Evolutionary conservation across 306 rosid genomes (phyloP), one percentile per base, ranked within the genome.

Genomic region (Fagus crenata): DNA sequence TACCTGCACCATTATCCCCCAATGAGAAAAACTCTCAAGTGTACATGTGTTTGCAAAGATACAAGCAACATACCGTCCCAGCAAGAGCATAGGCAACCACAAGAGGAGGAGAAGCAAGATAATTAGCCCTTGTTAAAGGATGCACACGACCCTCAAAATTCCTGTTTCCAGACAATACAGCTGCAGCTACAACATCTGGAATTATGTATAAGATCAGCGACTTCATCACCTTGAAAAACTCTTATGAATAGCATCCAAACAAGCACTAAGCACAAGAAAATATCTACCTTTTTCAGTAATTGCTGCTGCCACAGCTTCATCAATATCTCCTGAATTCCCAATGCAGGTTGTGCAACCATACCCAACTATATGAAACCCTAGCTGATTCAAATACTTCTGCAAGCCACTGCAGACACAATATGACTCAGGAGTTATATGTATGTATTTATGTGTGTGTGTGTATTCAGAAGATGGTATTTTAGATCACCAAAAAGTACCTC

Each of bases 261-360:
- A 79, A 49, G 54, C 53, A 75, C 73, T 28, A 49, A 72, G 12
- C 32, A 80, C 54, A 77, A 61, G 36, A 69, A 37, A 69, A 69
- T 7, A 54, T 40, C 37, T 82, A 92, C 98, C 98, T 73, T 92
- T 89, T 83, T 92, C 97, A 0, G 97, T 79, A 77, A 95, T 95
- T 28, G 97, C 87, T 71, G 96, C 72, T 59, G 95, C 97, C 74
- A 95, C 97, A 5, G 96, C 82, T 49, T 95, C 98, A 73, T 95
- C 78, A 78, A 95, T 42, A 80, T 95, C 98, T 77, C 98, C 98
- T 35, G 98, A 95, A 85, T 95, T 95, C 33, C 98, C 98, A 82
- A 95, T 95, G 89, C 98, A 95, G 1, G 98, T 95, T 56, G 98
- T 95, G 84, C 98, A 95, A 73, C 98, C 98, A 84, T 95, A 95